phyloP scores from a whole-genome alignment of 2,329 filamentous ascomycete genomes.

The Colletotrichum navitas region DNA sequence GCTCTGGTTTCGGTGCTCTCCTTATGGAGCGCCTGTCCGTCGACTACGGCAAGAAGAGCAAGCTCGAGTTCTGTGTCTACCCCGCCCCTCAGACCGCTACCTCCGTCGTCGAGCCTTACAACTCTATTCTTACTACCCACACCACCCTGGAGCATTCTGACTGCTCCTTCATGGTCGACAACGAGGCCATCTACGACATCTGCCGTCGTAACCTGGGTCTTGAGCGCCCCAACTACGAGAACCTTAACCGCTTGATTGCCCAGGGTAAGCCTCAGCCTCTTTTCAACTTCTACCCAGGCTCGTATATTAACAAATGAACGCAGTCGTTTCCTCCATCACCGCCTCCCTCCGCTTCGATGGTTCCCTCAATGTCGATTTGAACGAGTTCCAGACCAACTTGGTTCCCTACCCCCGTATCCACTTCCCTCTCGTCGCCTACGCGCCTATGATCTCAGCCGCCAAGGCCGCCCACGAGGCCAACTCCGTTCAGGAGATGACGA shows the following conservation, averaged over 20 bases:
- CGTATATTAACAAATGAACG: slow-evolving; percentile 44
- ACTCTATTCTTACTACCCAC: slow-evolving; percentile 99
- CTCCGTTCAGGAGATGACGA: slow-evolving; percentile 98
- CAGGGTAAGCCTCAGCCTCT: slow-evolving; percentile 72
- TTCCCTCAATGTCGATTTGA: slow-evolving; percentile 98
- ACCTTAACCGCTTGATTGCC: slow-evolving; percentile 98
- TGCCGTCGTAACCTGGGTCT: slow-evolving; percentile 98
- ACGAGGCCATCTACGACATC: slow-evolving; percentile 99
- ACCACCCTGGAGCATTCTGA: slow-evolving; percentile 99
- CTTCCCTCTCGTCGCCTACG: slow-evolving; percentile 97
- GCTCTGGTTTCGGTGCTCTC: slow-evolving; percentile 97
- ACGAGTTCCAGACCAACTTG: slow-evolving; percentile 99
- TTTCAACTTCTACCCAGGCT: slow-evolving; percentile 1
- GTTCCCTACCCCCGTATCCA: slow-evolving; percentile 99
- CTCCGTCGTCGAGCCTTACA: slow-evolving; percentile 99
- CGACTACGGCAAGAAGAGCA: slow-evolving; percentile 99
- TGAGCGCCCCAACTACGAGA: slow-evolving; percentile 97
- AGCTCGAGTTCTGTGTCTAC: slow-evolving; percentile 99
- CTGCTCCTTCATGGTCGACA: slow-evolving; percentile 99
- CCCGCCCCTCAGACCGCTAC: slow-evolving; percentile 97
- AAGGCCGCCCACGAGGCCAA: slow-evolving; percentile 98
- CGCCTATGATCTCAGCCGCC: slow-evolving; percentile 92
- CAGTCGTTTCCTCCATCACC: slow-evolving; percentile 98
- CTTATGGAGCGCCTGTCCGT: slow-evolving; percentile 99
- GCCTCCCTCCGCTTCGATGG: slow-evolving; percentile 98